These are phyloP conservation scores for Alternaria conjuncta DNA, from an alignment of 2,329 filamentous ascomycete genomes.

Conservation along the genomic window DNA sequence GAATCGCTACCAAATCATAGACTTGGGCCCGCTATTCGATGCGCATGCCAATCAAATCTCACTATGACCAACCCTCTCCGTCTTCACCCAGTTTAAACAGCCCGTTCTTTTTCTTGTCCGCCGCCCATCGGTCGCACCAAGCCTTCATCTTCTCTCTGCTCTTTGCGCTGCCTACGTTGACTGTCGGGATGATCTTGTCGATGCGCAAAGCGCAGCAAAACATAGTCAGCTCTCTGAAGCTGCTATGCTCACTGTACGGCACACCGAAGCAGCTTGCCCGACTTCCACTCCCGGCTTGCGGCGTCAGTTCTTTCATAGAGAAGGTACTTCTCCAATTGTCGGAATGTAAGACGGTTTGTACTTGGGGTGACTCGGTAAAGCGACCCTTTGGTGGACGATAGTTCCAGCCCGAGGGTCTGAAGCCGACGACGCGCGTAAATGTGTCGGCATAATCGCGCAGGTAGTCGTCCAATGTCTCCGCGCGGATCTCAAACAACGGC, in stretches of 20 bases:
- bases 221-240: slow-evolving; percentile 91
- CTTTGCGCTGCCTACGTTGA: slow-evolving; percentile 77
- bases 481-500: slow-evolving; percentile 88
- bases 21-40: neutral
- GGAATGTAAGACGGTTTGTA: slow-evolving; percentile 69
- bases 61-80: slow-evolving; percentile 16
- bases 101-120: slow-evolving; percentile 67
- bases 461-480: slow-evolving; percentile 90
- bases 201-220: slow-evolving; percentile 89
- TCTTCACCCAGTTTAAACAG: slow-evolving; percentile 53
- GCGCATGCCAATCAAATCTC: neutral
- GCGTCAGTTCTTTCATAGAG: slow-evolving; percentile 71
- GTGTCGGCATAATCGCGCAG: slow-evolving; percentile 78
- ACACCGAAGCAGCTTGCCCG: slow-evolving; percentile 91
- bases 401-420: slow-evolving; percentile 93
- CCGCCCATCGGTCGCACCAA: slow-evolving; percentile 70
- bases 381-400: slow-evolving; percentile 75
- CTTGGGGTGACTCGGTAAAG: slow-evolving; percentile 66
- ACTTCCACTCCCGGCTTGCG: slow-evolving; percentile 81
- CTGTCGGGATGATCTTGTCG: slow-evolving; percentile 89
- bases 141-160: slow-evolving; percentile 69
- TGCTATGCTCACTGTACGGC: slow-evolving; percentile 94
- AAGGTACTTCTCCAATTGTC: slow-evolving; percentile 80
- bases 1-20: neutral
- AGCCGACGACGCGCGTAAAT: slow-evolving; percentile 87